Evolutionary conservation across 129 eudicot genomes (phyloP), one percentile per base, ranked within the genome.

Genomic region (Centaurea solstitialis): DNA sequence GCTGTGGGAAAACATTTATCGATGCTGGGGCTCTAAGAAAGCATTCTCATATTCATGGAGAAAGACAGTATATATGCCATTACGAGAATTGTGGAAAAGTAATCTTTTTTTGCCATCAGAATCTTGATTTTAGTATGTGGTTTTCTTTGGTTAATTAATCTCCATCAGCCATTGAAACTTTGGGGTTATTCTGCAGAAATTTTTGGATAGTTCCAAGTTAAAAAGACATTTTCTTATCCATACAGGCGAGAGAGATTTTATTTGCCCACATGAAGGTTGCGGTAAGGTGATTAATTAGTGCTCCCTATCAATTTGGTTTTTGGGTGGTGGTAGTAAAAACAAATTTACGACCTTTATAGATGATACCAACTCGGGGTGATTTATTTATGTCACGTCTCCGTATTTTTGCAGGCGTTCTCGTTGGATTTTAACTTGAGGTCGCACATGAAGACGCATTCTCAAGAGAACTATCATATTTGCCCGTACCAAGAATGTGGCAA

Each of bases 11-110:
- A 88, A 92, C 99, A 76, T 94, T 94, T 79, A 89, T 94, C 17
- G 99, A 94, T 83, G 97, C 97, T 24, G 97, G 97, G 40, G 94
- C 97, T 74, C 53, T 94, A 80, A 89, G 97, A 81, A 94, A 94
- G 79, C 99, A 94, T 84, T 92, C 99, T 81, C 96, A 94, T 86
- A 92, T 94, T 69, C 99, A 94, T 61, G 99, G 99, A 75, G 99
- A 94, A 86, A 85, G 97, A 76, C 99, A 94, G 39, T 90, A 92
- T 82, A 84, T 89, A 73, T 94, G 99, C 80, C 99, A 92, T 71
- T 94, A 92, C 62, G 97, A 87, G 64, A 88, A 88, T 62, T 94
- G 99, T 80, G 99, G 99, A 77, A 94, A 92, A 97, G 99, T 94
- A 78, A 45, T 18, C 13, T 0, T 35, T 15, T 22, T 39, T 70